Evolutionary conservation across 1,284 basidiomycete species (phyloP).

Genomic region (Puccinia horiana): DNA sequence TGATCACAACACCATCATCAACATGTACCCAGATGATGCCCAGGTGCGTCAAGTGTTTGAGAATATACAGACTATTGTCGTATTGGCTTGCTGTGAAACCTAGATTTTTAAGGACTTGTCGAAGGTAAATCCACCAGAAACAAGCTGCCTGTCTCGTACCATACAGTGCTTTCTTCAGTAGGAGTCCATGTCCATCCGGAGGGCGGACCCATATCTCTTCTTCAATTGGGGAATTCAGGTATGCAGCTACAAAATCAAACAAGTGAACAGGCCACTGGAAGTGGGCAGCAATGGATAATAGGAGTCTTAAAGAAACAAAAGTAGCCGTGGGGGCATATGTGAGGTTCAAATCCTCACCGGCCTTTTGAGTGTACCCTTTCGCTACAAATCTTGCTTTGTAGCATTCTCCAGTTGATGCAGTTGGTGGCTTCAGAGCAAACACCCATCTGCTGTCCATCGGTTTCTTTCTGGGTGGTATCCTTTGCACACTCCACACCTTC

Average conservation of each 20-base stretch:
- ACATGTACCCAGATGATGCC: slow-evolving; percentile 28
- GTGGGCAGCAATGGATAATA: no score
- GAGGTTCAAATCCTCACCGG: not conserved
- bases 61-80: not conserved
- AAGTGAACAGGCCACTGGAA: not conserved
- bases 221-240: not conserved
- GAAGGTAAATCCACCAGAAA: not conserved
- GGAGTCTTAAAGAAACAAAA: not conserved
- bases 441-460: no score
- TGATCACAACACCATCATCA: not conserved
- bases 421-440: no score
- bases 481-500: no score
- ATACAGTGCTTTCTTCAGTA: not conserved
- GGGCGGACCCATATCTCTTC: not conserved
- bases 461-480: no score
- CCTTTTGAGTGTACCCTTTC: not conserved
- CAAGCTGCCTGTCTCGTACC: not conserved
- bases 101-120: not conserved
- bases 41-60: not conserved
- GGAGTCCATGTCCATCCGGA: not conserved
- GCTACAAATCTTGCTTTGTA: slow-evolving; percentile 28
- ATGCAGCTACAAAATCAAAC: slow-evolving; percentile 11
- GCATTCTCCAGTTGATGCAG: no score
- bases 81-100: not conserved
- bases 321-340: slow-evolving; percentile 11